Percentiles rank a stretch among this genome's conserved stretches.
phyloP scores from a whole-genome alignment of 108 stramenopile genomes.

The Nannochloropsis granulata region DNA sequence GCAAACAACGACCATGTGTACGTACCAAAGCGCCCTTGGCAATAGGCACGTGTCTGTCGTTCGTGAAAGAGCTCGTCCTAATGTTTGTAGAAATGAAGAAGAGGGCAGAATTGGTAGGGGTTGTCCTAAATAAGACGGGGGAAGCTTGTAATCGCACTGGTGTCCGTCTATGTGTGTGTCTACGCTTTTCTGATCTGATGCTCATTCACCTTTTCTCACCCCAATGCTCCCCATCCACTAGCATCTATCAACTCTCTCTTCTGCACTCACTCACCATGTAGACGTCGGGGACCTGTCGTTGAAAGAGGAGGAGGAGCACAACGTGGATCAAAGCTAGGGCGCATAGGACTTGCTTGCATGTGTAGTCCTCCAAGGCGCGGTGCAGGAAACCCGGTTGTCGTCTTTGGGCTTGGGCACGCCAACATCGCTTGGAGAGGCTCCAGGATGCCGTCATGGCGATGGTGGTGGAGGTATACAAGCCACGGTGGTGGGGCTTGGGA shows the following conservation, averaged over 20 bases:
- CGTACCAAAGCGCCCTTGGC: slow-evolving; percentile 10
- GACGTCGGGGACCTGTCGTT: background rate
- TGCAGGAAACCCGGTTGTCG: background rate
- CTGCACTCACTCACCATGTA: background rate
- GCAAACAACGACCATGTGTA: background rate
- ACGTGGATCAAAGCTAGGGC: background rate
- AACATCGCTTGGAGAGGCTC: background rate
- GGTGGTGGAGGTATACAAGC: background rate
- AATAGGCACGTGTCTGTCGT: slow-evolving; percentile 10
- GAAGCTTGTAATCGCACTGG: too few species aligned
- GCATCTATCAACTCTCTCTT: background rate
- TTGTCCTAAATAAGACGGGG: background rate
- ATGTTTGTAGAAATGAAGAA: background rate
- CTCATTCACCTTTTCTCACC: background rate
- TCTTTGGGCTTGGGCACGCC: background rate
- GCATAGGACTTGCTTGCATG: background rate
- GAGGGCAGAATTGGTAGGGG: background rate
- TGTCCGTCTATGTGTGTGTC: too few species aligned
- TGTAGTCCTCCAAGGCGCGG: background rate
- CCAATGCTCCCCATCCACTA: background rate
- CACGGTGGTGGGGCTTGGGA: too few species aligned
- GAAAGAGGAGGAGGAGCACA: background rate
- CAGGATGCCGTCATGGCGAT: background rate
- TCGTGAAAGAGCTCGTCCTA: slow-evolving; percentile 27
- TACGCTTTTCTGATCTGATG: too few species aligned